Evolutionary conservation across 768 basidiomycete genomes (phyloP).

Genomic region (Mycena belliarum): DNA sequence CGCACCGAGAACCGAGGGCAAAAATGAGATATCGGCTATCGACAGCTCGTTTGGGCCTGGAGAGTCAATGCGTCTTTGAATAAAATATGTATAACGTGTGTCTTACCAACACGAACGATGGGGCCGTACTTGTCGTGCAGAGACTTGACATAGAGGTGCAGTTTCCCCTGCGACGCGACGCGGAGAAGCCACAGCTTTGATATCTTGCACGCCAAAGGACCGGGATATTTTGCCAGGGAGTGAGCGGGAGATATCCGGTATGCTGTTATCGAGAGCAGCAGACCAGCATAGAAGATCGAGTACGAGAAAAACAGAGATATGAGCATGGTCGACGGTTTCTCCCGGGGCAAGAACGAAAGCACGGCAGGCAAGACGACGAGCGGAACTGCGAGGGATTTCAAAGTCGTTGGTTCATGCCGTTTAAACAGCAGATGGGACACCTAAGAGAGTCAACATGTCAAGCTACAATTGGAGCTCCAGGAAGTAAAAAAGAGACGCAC

Average conservation of each 20-base stretch:
- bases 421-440: conserved; percentile 7
- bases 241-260: conserved; percentile 52
- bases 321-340: neutral
- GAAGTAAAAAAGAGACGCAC: too few species aligned
- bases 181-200: conserved; percentile 39
- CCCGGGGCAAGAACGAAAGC: neutral
- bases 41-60: conserved; percentile 52
- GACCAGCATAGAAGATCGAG: neutral
- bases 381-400: neutral
- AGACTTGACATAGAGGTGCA: conserved; percentile 42
- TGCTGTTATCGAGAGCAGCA: conserved; percentile 24
- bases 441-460: neutral
- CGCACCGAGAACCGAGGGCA: conserved; percentile 36
- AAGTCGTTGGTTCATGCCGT: neutral
- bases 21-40: conserved; percentile 33
- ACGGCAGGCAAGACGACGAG: neutral
- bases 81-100: too few species aligned
- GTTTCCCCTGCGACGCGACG: conserved; percentile 36
- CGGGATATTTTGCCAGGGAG: conserved; percentile 48
- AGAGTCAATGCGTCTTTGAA: too few species aligned
- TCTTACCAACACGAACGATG: conserved; percentile 57
- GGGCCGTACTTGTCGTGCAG: conserved; percentile 56
- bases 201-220: conserved; percentile 40
- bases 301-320: neutral
- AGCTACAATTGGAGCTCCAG: too few species aligned